Conservation (phyloP, 495 filamentous ascomycete genomes). For the Penicillium riverlandense region DNA sequence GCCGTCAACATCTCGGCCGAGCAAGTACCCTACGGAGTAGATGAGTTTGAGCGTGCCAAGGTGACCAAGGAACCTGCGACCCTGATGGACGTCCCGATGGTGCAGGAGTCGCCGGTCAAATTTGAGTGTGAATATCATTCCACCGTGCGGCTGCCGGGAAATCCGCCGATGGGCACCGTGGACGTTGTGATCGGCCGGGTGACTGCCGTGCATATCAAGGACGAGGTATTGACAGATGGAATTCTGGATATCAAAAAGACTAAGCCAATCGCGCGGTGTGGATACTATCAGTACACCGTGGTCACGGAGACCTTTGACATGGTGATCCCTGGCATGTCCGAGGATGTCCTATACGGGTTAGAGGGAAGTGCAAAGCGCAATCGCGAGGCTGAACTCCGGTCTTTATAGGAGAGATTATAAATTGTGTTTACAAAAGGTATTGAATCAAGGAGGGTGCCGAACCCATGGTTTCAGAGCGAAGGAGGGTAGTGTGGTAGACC, state of each 20-base stretch:
- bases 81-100: too few relatives aligned
- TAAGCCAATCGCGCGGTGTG: conserved; percentile 50
- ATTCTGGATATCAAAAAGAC: conserved; percentile 47
- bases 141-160: conserved; percentile 44
- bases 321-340: conserved; percentile 33
- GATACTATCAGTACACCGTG: conserved; percentile 51
- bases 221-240: conserved; percentile 42
- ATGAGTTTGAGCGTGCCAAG: too few relatives aligned
- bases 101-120: conserved; percentile 34
- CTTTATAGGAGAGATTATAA: too few relatives aligned
- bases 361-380: conserved; percentile 16
- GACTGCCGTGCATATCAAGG: conserved; percentile 46
- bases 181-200: conserved; percentile 52
- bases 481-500: too few relatives aligned
- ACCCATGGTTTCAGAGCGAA: too few relatives aligned
- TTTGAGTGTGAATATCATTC: conserved; percentile 51
- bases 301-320: conserved; percentile 47
- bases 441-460: too few relatives aligned
- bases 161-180: conserved; percentile 44
- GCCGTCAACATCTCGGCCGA: too few relatives aligned
- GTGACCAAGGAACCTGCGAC: too few relatives aligned
- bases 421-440: too few relatives aligned
- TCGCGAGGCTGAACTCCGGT: conserved; percentile 5
- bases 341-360: conserved; percentile 25
- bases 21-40: too few relatives aligned